Evolutionary conservation across 1,284 basidiomycete genomes (phyloP), one percentile per base, ranked within the genome.

Genomic region (Neotropicomus parvogracilis): DNA sequence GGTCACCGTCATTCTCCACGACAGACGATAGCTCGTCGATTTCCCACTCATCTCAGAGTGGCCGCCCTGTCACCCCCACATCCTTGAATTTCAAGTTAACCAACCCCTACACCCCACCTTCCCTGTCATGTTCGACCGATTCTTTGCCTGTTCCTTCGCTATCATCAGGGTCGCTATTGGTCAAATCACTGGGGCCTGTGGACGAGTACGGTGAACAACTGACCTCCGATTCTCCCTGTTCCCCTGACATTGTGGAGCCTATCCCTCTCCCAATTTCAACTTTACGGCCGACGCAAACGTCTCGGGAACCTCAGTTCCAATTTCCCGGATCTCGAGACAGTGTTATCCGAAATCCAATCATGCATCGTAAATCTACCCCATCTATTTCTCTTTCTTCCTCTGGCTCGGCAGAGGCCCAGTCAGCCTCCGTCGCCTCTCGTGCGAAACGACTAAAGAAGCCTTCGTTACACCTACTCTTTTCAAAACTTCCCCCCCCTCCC

Each of bases 401-500:
- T 14, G 58, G 57, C 44, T 59, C 66, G 6, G 58, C 54, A 28
- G 63, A 56, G 43, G 54, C 44, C 31, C 55, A 44, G 21, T 34
- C 64, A 10, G 58, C 60, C 46, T 67, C 64, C 21, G 29, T 67
- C 20, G 51, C 63, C 48, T 62, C 67, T 28, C 61, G 65, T 26
- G 64, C 63, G 16, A 65, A 46, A 49, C 69, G 78, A 54, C 38
- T 72, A 48, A 80, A 79, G 63, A 80, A 77, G 52, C 77, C 79
- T 2, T 81, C 80, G 4, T 58, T 81, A 48, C 75, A 75, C 46
- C 59, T 79, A 14, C 60, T 81, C 20, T 78, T 81, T 59, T 70
- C 75, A 20, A 80, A 77, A 61, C 70, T 70, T 36, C 73, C 76
- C 12, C 60, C 68, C 2, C 73, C 75, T 16, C 53, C 73, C 6